Percentiles rank a stretch among this genome's conserved stretches.
phyloP scores from a whole-genome alignment of 768 basidiomycete species.

The Hemileccinum impolitum region DNA sequence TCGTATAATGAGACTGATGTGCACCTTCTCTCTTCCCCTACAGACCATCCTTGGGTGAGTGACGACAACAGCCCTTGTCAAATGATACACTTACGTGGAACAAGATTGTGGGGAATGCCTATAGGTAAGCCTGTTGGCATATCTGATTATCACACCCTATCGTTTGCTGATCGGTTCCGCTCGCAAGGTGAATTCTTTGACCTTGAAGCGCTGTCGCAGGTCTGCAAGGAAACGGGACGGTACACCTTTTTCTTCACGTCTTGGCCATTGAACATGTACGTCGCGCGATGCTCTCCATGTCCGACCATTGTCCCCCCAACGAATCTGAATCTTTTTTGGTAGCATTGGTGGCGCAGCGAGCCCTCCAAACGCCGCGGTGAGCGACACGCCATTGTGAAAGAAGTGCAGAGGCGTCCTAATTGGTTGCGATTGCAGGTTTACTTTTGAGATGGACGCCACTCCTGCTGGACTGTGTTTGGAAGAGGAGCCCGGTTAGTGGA shows the following conservation, averaged over 20 bases:
- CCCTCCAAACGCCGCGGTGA: slow-evolving; percentile 68
- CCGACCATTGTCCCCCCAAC: no score
- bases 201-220: slow-evolving; percentile 55
- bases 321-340: not conserved
- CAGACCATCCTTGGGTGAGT: slow-evolving; percentile 61
- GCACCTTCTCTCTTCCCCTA: not conserved
- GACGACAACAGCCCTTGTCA: not conserved
- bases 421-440: not conserved
- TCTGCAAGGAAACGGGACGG: slow-evolving; percentile 53
- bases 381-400: slow-evolving; percentile 14
- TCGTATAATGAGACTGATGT: slow-evolving; percentile 1
- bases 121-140: slow-evolving; percentile 35
- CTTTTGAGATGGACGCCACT: not conserved
- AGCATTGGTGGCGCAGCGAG: slow-evolving; percentile 66
- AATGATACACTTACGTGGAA: not conserved
- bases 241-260: slow-evolving; percentile 78
- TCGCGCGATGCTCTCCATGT: not conserved
- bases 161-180: not conserved
- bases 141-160: not conserved
- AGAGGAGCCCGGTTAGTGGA: no score
- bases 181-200: slow-evolving; percentile 66
- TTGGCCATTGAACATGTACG: slow-evolving; percentile 71
- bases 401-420: not conserved
- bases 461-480: no score
- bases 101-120: slow-evolving; percentile 70